phyloP scores from a whole-genome alignment of 2,329 filamentous ascomycete species.

The Onygenales sp. region DNA sequence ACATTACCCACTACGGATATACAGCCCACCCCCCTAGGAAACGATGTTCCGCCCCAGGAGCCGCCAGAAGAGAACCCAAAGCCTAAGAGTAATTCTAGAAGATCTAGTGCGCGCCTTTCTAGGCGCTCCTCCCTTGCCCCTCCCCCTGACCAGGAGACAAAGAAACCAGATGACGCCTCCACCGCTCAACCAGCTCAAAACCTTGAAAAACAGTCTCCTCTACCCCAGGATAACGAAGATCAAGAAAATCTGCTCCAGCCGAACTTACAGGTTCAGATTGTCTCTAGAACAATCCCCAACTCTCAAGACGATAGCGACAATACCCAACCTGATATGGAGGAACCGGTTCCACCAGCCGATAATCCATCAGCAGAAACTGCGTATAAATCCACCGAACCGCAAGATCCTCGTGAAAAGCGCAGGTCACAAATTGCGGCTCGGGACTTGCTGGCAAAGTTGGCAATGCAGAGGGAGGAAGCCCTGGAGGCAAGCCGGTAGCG shows the following conservation, averaged over 20 bases:
- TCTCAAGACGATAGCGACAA: not conserved
- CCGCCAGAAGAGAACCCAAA: not conserved
- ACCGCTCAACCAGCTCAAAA: not conserved
- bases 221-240: not conserved
- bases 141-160: not conserved
- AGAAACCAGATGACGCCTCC: not conserved
- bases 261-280: not conserved
- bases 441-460: conserved; percentile 25
- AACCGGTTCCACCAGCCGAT: not conserved
- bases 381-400: not conserved
- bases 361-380: not conserved
- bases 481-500: conserved; percentile 22
- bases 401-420: conserved; percentile 6
- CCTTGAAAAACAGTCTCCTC: not conserved
- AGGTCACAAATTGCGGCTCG: conserved; percentile 26
- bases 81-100: not conserved
- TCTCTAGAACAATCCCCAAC: not conserved
- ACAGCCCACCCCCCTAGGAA: not conserved
- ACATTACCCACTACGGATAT: not conserved
- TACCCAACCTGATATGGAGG: not conserved
- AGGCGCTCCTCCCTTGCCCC: not conserved
- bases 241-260: not conserved
- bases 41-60: not conserved
- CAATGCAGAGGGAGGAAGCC: conserved; percentile 31
- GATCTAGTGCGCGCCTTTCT: not conserved